Conservation (phyloP, 2,329 filamentous ascomycete genomes). For the Rutstroemia sydowiana region DNA sequence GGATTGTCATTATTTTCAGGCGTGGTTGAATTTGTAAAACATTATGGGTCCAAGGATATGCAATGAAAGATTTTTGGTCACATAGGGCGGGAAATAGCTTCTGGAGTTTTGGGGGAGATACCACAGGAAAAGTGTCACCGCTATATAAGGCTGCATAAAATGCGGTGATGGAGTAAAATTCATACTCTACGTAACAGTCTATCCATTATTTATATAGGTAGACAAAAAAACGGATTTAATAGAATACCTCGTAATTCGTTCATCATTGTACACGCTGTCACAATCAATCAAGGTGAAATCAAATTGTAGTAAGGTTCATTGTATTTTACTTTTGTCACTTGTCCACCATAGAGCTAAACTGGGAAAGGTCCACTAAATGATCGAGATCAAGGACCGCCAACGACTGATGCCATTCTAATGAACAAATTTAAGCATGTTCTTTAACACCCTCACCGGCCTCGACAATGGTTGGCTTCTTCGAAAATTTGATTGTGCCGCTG, state of each 20-base stretch:
- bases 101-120: slow-evolving; percentile 29
- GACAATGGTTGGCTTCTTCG: slow-evolving; percentile 51
- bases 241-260: neutral
- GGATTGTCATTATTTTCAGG: slow-evolving; percentile 85
- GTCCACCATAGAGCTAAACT: slow-evolving; percentile 8
- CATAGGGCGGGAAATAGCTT: slow-evolving; percentile 25
- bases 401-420: slow-evolving; percentile 32
- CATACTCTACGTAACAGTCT: too few relatives aligned
- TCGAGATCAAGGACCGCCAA: slow-evolving; percentile 12
- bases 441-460: slow-evolving; percentile 39
- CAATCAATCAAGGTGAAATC: neutral
- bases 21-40: slow-evolving; percentile 59
- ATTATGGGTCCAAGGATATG: neutral
- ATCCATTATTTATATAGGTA: too few relatives aligned
- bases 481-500: slow-evolving; percentile 48
- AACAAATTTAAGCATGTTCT: neutral
- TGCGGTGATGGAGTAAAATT: neutral
- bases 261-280: neutral
- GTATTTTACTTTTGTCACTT: slow-evolving; percentile 8
- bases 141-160: neutral
- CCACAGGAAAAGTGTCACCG: slow-evolving; percentile 14
- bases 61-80: slow-evolving; percentile 16
- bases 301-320: slow-evolving; percentile 8
- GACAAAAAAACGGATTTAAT: neutral
- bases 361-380: slow-evolving; percentile 1